Evolutionary conservation across 179 eudicot genomes (phyloP), one percentile per base, ranked within the genome.

Genomic region (Camellia oleifera): DNA sequence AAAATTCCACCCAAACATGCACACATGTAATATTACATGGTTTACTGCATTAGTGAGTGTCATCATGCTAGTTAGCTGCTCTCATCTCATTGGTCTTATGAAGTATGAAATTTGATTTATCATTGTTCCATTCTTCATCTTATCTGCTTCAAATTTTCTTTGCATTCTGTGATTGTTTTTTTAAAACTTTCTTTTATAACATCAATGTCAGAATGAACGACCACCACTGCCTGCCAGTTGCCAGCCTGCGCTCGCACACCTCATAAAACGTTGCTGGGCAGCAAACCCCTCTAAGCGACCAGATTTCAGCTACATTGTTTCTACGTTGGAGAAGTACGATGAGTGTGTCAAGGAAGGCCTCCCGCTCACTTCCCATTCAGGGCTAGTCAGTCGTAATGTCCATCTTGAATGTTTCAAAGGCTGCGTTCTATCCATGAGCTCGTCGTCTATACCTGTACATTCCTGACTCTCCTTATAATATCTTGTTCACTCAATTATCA

Each of bases 221-320:
- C 98, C 99, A 46, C 99, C 97, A 0, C 71, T 95, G 54, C 92
- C 99, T 54, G 93, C 94, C 5, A 95, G 98, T 82, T 95, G 99
- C 79, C 97, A 93, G 73, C 94, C 98, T 1, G 99, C 92, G 2
- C 85, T 95, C 58, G 98, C 95, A 0, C 95, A 95, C 81, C 97
- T 95, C 6, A 95, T 95, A 76, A 94, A 89, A 84, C 85, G 92
- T 5, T 95, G 99, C 69, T 94, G 98, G 99, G 90, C 95, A 1
- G 90, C 88, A 20, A 92, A 94, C 83, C 97, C 99, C 4, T 87
- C 97, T 44, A 95, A 95, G 82, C 88, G 99, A n/a, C 99, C 99
- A 0, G 99, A 95, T 79, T 95, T 95, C 84, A 90, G 88, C 68
- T 82, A 89, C 84, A 95, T 95, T 3, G 98, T 95, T 0, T 81